These are phyloP conservation scores for Penicillium desertorum DNA, from an alignment of 495 filamentous ascomycete genomes.

Conservation along the genomic window DNA sequence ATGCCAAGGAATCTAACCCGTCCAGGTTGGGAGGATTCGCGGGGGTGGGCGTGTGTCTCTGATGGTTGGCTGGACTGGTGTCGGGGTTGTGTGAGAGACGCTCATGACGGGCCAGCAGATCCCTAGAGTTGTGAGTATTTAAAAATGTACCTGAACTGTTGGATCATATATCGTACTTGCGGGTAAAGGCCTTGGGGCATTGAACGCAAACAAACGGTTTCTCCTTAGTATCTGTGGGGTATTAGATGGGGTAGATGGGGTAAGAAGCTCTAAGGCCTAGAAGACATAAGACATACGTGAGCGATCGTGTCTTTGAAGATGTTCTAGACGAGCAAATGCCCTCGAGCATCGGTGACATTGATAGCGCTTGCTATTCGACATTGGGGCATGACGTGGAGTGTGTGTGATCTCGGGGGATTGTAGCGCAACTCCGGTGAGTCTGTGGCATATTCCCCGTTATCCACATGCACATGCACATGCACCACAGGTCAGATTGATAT, in stretches of 20 bases:
- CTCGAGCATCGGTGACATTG: slow-evolving; percentile 40
- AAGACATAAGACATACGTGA: slow-evolving; percentile 37
- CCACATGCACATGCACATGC: background rate
- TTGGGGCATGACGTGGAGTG: background rate
- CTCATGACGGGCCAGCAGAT: slow-evolving; percentile 40
- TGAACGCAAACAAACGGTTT: slow-evolving; percentile 40
- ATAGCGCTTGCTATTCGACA: slow-evolving; percentile 32
- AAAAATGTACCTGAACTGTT: background rate
- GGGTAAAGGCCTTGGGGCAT: slow-evolving; percentile 45
- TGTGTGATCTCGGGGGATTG: slow-evolving; percentile 3
- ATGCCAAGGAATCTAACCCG: slow-evolving; percentile 38
- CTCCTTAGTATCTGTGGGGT: slow-evolving; percentile 42
- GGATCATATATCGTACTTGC: slow-evolving; percentile 31
- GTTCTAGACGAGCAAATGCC: slow-evolving; percentile 42
- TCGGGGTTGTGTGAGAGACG: slow-evolving; percentile 34
- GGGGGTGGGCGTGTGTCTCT: slow-evolving; percentile 23
- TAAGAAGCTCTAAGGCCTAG: too few species aligned
- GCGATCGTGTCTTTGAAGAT: slow-evolving; percentile 46
- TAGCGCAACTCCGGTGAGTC: background rate
- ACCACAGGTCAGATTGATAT: background rate
- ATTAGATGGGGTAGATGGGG: slow-evolving; percentile 16
- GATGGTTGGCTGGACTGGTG: slow-evolving; percentile 17
- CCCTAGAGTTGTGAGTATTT: slow-evolving; percentile 21
- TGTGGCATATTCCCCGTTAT: background rate
- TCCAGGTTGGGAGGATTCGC: slow-evolving; percentile 25